These are phyloP conservation scores for Cercophora scortea DNA, from an alignment of 495 filamentous ascomycete species.

Conservation along the genomic window DNA sequence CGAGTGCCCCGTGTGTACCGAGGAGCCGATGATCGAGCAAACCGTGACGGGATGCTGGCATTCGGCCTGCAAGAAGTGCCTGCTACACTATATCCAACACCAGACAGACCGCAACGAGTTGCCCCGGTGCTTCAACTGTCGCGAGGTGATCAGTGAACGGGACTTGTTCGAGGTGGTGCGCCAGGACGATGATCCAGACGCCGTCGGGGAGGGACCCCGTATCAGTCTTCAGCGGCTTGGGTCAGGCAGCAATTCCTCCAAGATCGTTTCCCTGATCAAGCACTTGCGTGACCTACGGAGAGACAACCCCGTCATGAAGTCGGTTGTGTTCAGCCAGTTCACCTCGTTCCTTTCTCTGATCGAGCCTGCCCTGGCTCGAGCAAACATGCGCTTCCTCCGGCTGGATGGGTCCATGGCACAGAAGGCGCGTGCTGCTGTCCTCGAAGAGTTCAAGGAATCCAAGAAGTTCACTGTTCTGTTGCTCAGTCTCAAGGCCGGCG, in stretches of 20 bases:
- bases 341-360: constrained; percentile 93
- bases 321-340: constrained; percentile 93
- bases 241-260: constrained; percentile 68
- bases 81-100: constrained; percentile 78
- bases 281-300: constrained; percentile 60
- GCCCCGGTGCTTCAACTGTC: constrained; percentile 82
- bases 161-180: constrained; percentile 87
- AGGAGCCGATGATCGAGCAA: constrained; percentile 90
- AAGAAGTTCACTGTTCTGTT: constrained; percentile 57
- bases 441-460: constrained; percentile 58
- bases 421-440: constrained; percentile 67
- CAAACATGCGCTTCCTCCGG: constrained; percentile 70
- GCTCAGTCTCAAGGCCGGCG: constrained; percentile 81
- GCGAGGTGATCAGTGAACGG: constrained; percentile 62
- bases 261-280: constrained; percentile 70
- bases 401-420: constrained; percentile 89
- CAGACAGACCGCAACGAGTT: constrained; percentile 66
- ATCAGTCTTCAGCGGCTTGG: constrained; percentile 79
- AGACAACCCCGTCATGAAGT: constrained; percentile 62
- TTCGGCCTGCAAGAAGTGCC: constrained; percentile 86
- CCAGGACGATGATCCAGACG: constrained; percentile 36
- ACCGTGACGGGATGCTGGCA: constrained; percentile 96
- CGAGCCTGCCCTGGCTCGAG: constrained; percentile 60
- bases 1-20: constrained; percentile 91
- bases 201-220: constrained; percentile 39